These are phyloP conservation scores for Fusarium nelsonii DNA, from an alignment of 2,329 filamentous ascomycete genomes.

Conservation along the genomic window DNA sequence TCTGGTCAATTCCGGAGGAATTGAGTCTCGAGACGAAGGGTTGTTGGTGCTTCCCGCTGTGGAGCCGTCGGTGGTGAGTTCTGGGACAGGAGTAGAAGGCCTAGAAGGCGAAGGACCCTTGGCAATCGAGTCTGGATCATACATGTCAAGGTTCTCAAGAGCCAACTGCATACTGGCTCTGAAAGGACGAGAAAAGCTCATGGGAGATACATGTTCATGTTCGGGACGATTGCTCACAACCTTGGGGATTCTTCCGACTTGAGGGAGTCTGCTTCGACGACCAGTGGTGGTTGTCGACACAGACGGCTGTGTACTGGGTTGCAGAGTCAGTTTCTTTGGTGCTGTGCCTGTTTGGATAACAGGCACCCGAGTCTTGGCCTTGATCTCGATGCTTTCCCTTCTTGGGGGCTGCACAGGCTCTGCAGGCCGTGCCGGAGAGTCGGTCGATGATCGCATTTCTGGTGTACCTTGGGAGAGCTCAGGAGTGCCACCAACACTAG, in stretches of 20 bases:
- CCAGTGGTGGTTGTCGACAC: constrained; percentile 21
- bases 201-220: constrained; percentile 75
- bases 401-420: constrained; percentile 2
- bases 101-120: constrained; percentile 62
- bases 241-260: constrained; percentile 87
- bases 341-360: constrained; percentile 14
- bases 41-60: constrained; percentile 51
- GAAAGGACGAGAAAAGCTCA: constrained; percentile 90
- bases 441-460: constrained; percentile 29
- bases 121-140: constrained; percentile 57
- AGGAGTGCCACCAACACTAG: constrained; percentile 30
- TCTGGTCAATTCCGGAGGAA: constrained; percentile 47
- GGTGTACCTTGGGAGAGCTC: constrained; percentile 31
- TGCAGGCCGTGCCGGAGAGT: constrained; percentile 20
- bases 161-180: constrained; percentile 61
- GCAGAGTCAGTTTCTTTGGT: constrained; percentile 14
- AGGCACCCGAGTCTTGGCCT: constrained; percentile 17
- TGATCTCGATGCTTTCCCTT: constrained; percentile 6
- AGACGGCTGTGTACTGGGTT: constrained; percentile 9
- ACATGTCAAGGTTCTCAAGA: constrained; percentile 48
- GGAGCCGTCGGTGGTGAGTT: constrained; percentile 54
- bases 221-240: constrained; percentile 78
- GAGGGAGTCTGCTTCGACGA: constrained; percentile 73
- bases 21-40: constrained; percentile 50
- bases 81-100: constrained; percentile 54